Evolutionary conservation across 2,329 filamentous ascomycete species (phyloP).

Genomic region (Colletotrichum abscissum): DNA sequence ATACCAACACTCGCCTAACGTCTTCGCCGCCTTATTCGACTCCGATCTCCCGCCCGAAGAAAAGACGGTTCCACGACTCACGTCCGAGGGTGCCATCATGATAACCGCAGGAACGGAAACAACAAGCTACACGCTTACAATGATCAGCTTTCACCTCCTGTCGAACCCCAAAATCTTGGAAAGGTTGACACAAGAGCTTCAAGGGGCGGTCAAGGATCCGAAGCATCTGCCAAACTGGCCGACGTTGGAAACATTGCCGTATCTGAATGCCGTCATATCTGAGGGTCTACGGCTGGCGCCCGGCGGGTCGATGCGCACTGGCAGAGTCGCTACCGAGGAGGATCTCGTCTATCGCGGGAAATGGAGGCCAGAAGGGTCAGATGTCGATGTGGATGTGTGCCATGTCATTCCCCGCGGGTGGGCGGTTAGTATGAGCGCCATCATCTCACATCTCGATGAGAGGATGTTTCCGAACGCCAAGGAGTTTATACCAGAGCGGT

Average conservation of each 20-base stretch:
- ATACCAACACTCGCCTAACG: neutral
- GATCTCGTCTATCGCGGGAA: constrained; percentile 38
- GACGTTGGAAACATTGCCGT: constrained; percentile 51
- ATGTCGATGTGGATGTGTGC: constrained; percentile 5
- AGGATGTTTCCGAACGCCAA: constrained; percentile 20
- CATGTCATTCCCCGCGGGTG: constrained; percentile 26
- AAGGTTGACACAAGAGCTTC: constrained; percentile 41
- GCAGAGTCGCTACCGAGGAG: constrained; percentile 35
- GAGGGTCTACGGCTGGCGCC: constrained; percentile 38
- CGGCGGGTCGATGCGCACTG: constrained; percentile 28
- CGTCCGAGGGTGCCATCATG: constrained; percentile 51
- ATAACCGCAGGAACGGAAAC: constrained; percentile 52
- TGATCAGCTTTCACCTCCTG: constrained; percentile 42
- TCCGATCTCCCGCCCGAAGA: constrained; percentile 49
- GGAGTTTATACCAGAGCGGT: constrained; percentile 38
- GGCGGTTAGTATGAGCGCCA: constrained; percentile 32
- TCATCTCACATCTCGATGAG: constrained; percentile 36
- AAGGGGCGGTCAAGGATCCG: constrained; percentile 37
- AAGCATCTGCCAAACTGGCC: constrained; percentile 38
- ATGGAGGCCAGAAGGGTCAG: neutral
- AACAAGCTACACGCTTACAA: constrained; percentile 35
- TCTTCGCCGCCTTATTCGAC: constrained; percentile 39
- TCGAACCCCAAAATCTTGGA: constrained; percentile 35
- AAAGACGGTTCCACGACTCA: constrained; percentile 46
- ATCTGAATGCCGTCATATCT: constrained; percentile 40